Base-by-base conservation (phyloP, 495 filamentous ascomycete genomes). In the Neurospora tetraspora region DNA sequence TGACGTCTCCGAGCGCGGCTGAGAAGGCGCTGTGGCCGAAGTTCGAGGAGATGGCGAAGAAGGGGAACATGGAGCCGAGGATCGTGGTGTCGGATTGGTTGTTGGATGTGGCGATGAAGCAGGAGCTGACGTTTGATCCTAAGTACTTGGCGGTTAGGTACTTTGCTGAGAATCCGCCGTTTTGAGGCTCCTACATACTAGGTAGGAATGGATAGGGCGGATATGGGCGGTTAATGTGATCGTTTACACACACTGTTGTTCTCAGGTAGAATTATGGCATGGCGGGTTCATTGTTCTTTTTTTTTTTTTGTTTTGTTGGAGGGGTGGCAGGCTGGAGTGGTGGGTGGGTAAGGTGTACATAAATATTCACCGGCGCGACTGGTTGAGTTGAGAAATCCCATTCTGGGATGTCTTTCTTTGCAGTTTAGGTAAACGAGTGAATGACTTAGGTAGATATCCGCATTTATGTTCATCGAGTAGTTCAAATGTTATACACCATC, bases 21-120 rank as follows among this genome's bases (percentile, higher is more conserved):
- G 94, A 98, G 75, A 87, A 85, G 76, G 88, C 85, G 73, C 80
- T 97, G 59, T 98, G 94, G 95, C 82, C 85, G 8, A 88, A 87
- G 71, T 98, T 98, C 81, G 85, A 90, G 71, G 88, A 91, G 72
- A 87, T 95, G 87, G 94, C 92, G 9, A 80, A 82, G 69, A 89
- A 88, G 43, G 88, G 90, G 20, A 88, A 91, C 73, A 92, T 92
- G 84, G 86, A 87, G 43, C 90, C 93, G 10, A 85, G 90, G 37
- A 90, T 99, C 69, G 93, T 97, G 18, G 87, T 85, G 23, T 86
- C 90, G 23, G 94, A 98, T 76, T 99, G 96, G 96, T 78, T 98
- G 75, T 82, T 98, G 76, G 91, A 94, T 73, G 89, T 93, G 73
- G 93, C 93, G 5, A 94, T 98, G 92, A 89, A 87, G 71, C 96